phyloP scores from a whole-genome alignment of 805 yeast genomes.

The Metschnikowia peoriensis region DNA sequence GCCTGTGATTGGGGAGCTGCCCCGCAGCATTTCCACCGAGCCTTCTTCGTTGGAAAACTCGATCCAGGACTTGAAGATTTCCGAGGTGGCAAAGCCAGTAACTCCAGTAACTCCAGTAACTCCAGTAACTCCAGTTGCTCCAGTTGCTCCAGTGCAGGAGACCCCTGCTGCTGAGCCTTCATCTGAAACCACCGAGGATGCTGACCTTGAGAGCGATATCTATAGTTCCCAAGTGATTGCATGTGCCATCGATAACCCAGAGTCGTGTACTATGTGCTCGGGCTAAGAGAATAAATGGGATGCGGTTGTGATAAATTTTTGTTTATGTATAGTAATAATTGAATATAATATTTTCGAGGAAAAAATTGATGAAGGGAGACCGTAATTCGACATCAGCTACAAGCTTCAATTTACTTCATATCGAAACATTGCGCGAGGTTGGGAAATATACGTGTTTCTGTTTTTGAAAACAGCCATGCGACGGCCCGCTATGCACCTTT shows the following conservation, averaged over 20 bases:
- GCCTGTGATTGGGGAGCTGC: conserved; percentile 17
- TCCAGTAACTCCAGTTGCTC: too few species aligned
- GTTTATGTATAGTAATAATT: conserved; percentile 7
- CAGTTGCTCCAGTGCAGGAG: background rate
- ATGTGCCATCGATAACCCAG: conserved; percentile 96
- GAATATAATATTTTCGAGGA: conserved; percentile 2
- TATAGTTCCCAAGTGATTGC: conserved; percentile 92
- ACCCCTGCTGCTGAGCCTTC: conserved; percentile 1
- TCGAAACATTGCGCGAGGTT: too few species aligned
- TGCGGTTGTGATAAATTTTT: background rate
- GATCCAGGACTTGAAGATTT: conserved; percentile 43
- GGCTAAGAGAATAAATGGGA: conserved; percentile 50
- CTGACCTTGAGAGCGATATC: conserved; percentile 64
- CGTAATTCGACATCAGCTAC: too few species aligned
- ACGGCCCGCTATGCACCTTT: too few species aligned
- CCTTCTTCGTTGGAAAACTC: conserved; percentile 47
- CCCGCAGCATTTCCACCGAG: conserved; percentile 33
- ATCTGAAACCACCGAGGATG: conserved; percentile 16
- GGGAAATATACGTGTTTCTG: too few species aligned
- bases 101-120: background rate
- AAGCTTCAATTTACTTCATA: too few species aligned
- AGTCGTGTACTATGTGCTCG: conserved; percentile 98
- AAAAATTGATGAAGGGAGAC: too few species aligned
- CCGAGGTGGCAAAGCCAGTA: conserved; percentile 16
- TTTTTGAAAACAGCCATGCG: too few species aligned